Base-by-base conservation (phyloP, 2,329 filamentous ascomycete species). In the Davidsoniella virescens region DNA sequence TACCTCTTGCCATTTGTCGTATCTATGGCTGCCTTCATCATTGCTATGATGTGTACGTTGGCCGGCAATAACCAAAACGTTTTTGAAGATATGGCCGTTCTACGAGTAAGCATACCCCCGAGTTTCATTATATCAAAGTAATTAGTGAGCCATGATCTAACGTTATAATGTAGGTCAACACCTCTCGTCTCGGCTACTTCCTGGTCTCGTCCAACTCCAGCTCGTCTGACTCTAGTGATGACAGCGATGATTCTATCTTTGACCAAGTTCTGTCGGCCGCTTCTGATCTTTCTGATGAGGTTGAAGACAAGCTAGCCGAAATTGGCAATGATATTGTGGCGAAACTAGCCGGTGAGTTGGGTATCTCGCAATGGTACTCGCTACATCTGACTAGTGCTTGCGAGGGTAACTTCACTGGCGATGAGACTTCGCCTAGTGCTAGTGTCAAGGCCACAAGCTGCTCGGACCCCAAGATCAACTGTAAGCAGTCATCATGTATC, bases 361-460 rank as follows among this genome's bases (percentile, higher is more conserved):
- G 70, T 20, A 66, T 73, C 50, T 64, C 65, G 1, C 62, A 73
- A 53, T 73, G 70, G 70, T 73, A 73, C 56, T 72, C 69, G 14
- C 54, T 73, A 26, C 70, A 73, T 55, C 55, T 73, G 56, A 68
- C 70, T 67, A 63, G 64, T 38, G 59, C 63, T 3, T 73, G 70
- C 58, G 61, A 71, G 56, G 70, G 70, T 44, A 55, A 64, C 55
- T 73, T 65, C 54, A 61, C 63, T 39, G 70, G 71, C 36, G n/a
- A 46, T 49, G 62, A 64, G 1, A 69, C 68, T 3, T 33, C 41
- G 8, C 23, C 47, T 33, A 60, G 51, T 7, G 55, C 59, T 2
- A 57, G 57, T 23, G 63, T 66, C 52, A 70, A 70, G 53, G 60
- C 66, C 16, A 68, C 67, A 20, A 65, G 67, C 58, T 73, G 70